A percentile compares a stretch with the other conserved stretches of the same genome.
phyloP scores from a whole-genome alignment of 371 early-diverging fungal genomes.

The Syncephalastrum sp. region DNA sequence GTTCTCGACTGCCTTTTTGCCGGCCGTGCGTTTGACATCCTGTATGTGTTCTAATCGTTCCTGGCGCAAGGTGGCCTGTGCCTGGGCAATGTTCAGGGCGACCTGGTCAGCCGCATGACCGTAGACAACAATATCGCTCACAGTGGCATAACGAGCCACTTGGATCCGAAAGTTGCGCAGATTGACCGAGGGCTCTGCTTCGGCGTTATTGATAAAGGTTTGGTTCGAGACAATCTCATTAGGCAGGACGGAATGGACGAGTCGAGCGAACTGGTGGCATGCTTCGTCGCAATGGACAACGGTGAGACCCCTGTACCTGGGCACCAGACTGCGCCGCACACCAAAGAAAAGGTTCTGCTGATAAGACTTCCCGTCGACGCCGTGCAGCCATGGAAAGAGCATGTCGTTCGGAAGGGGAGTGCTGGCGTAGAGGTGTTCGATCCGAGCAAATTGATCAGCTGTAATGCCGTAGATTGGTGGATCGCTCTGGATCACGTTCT shows the following conservation, averaged over 20 bases:
- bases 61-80: constrained; percentile 38
- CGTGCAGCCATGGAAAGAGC: constrained; percentile 70
- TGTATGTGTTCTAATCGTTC: constrained; percentile 16
- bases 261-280: constrained; percentile 13
- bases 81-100: constrained; percentile 40
- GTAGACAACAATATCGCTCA: constrained; percentile 60
- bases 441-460: constrained; percentile 15
- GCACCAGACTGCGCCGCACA: constrained; percentile 39
- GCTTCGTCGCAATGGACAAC: constrained; percentile 38
- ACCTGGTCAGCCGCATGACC: constrained; percentile 35
- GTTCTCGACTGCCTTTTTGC: constrained; percentile 21
- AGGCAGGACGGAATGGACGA: constrained; percentile 25
- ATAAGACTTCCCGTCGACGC: constrained; percentile 52
- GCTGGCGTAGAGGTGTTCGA: constrained; percentile 25
- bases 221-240: constrained; percentile 13
- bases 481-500: constrained; percentile 3
- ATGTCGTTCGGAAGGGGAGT: constrained; percentile 54
- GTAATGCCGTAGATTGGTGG: constrained; percentile 16
- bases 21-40: constrained; percentile 11
- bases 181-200: constrained; percentile 44
- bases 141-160: constrained; percentile 50
- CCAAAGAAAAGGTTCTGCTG: constrained; percentile 63
- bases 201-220: constrained; percentile 22
- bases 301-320: constrained; percentile 45
- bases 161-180: constrained; percentile 64